These are phyloP conservation scores for Saturnispora zaruensis DNA, from an alignment of 805 yeast species.

Conservation along the genomic window DNA sequence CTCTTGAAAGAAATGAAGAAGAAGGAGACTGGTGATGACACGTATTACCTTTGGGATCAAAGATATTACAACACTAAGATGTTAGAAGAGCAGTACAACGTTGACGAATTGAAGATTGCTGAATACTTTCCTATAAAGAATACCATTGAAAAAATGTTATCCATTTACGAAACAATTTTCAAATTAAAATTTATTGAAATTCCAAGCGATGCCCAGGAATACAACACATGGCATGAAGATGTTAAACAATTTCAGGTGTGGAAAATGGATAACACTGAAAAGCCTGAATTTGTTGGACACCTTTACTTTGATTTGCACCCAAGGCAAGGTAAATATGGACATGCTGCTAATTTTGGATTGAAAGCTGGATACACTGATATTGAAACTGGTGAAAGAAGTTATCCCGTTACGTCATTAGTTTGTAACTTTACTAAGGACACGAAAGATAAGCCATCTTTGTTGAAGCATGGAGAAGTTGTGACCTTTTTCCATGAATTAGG, in stretches of 20 bases:
- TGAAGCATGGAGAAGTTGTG: slow-evolving; percentile 69
- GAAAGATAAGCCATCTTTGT: slow-evolving; percentile 57
- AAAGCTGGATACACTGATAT: slow-evolving; percentile 47
- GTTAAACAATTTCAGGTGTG: slow-evolving; percentile 68
- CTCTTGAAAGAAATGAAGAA: slow-evolving; percentile 44
- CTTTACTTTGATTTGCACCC: slow-evolving; percentile 77
- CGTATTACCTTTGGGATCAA: slow-evolving; percentile 66
- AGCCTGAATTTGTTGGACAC: slow-evolving; percentile 64
- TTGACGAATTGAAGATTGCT: slow-evolving; percentile 61
- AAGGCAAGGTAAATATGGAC: slow-evolving; percentile 79
- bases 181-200: slow-evolving; percentile 57
- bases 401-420: slow-evolving; percentile 71
- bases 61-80: slow-evolving; percentile 56
- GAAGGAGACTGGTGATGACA: slow-evolving; percentile 31
- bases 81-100: slow-evolving; percentile 59
- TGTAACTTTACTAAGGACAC: slow-evolving; percentile 80
- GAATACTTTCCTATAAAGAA: slow-evolving; percentile 72
- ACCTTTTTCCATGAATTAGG: slow-evolving; percentile 89
- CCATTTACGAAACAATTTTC: slow-evolving; percentile 61
- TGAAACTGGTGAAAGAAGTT: slow-evolving; percentile 38
- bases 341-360: slow-evolving; percentile 76
- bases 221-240: slow-evolving; percentile 67
- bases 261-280: slow-evolving; percentile 42
- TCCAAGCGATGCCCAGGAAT: slow-evolving; percentile 26
- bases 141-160: slow-evolving; percentile 61